Evolutionary conservation across 2,329 filamentous ascomycete species (phyloP).

Genomic region (Grosmannia penicillata): DNA sequence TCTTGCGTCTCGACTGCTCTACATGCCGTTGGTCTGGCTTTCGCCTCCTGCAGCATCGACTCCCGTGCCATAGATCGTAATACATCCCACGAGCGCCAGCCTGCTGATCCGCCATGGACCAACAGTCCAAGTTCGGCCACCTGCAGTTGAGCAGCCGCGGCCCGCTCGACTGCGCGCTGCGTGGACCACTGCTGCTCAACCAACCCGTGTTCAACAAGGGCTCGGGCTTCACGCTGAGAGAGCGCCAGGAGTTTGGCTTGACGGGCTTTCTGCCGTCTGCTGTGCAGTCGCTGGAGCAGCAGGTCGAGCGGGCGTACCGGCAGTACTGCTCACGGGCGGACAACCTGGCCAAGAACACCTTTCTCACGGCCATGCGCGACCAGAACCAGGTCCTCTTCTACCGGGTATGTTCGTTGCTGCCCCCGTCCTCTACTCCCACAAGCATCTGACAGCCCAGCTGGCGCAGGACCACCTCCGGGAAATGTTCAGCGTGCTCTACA

Average conservation of each 20-base stretch:
- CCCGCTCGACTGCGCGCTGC: conserved; percentile 32
- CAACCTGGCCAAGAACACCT: conserved; percentile 72
- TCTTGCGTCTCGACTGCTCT: no score
- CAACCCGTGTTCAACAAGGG: conserved; percentile 69
- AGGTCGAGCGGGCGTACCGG: conserved; percentile 62
- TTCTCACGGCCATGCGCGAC: conserved; percentile 70
- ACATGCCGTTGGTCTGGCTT: no score
- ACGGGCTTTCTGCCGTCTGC: conserved; percentile 58
- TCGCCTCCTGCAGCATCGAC: neutral
- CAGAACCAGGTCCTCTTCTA: conserved; percentile 79
- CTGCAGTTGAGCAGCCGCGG: conserved; percentile 32
- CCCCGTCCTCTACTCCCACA: neutral
- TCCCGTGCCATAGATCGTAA: neutral
- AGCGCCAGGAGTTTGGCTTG: conserved; percentile 55
- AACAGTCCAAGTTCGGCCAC: conserved; percentile 22
- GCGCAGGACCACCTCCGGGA: conserved; percentile 66
- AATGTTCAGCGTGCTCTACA: conserved; percentile 86
- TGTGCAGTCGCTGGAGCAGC: conserved; percentile 62
- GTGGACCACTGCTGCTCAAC: conserved; percentile 41
- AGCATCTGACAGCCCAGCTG: conserved; percentile 32
- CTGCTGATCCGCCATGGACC: neutral
- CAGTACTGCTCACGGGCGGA: conserved; percentile 53
- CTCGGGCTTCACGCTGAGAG: conserved; percentile 56
- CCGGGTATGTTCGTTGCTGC: conserved; percentile 29
- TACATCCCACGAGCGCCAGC: neutral